These are phyloP conservation scores for Fusarium ambrosium DNA, from an alignment of 2,329 filamentous ascomycete species.

Conservation along the genomic window DNA sequence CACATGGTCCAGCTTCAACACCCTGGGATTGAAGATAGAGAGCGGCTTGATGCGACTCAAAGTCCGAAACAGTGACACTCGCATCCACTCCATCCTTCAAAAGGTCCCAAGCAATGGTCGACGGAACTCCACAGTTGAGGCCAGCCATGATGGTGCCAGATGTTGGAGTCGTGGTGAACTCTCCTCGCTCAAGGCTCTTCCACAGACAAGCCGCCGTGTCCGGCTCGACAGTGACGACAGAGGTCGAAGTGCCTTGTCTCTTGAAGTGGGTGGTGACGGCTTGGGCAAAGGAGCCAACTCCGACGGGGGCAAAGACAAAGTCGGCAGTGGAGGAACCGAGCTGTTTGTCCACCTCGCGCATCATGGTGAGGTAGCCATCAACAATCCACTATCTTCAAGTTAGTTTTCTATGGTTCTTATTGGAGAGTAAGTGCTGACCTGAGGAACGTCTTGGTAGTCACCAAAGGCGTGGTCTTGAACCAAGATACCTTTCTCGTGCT, in stretches of 20 bases:
- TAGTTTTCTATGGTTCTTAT: neutral
- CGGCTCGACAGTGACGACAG: slow-evolving; percentile 78
- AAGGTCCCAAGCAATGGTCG: slow-evolving; percentile 73
- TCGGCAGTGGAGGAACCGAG: slow-evolving; percentile 54
- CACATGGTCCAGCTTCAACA: slow-evolving; percentile 72
- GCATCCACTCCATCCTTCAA: slow-evolving; percentile 71
- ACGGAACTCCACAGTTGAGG: slow-evolving; percentile 79
- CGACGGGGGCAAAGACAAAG: slow-evolving; percentile 74
- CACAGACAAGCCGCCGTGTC: slow-evolving; percentile 72
- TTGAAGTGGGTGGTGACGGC: slow-evolving; percentile 77
- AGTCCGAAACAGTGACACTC: slow-evolving; percentile 71
- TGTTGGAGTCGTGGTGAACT: slow-evolving; percentile 65
- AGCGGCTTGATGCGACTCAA: slow-evolving; percentile 71
- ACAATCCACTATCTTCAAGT: slow-evolving; percentile 72
- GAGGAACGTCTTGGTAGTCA: slow-evolving; percentile 75
- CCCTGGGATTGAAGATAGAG: slow-evolving; percentile 63
- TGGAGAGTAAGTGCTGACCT: slow-evolving; percentile 51
- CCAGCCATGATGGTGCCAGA: slow-evolving; percentile 79
- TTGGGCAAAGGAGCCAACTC: slow-evolving; percentile 80
- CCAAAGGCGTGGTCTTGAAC: slow-evolving; percentile 78
- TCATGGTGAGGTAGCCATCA: slow-evolving; percentile 81
- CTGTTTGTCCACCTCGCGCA: slow-evolving; percentile 76
- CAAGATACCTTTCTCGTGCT: slow-evolving; percentile 62
- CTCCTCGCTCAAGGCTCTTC: slow-evolving; percentile 64
- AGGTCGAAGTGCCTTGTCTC: slow-evolving; percentile 45